These are phyloP conservation scores for Yarrowia bubula DNA, from an alignment of 805 yeast species.

Conservation along the genomic window DNA sequence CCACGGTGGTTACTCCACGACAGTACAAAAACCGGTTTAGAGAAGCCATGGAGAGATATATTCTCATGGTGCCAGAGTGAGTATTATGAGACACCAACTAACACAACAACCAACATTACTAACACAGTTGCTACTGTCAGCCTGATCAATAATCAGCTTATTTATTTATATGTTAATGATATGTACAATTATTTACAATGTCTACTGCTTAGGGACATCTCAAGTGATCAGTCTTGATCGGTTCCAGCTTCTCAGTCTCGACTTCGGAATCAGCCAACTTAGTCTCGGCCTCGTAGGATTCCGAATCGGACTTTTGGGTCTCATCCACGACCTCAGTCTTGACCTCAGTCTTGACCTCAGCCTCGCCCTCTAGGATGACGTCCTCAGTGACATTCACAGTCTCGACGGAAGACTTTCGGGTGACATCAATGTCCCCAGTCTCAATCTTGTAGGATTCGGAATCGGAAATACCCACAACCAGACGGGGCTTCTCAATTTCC, in stretches of 20 bases:
- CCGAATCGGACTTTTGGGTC: too few species aligned
- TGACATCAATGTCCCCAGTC: conserved; percentile 12
- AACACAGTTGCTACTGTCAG: conserved; percentile 26
- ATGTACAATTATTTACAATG: conserved; percentile 21
- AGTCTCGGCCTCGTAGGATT: too few species aligned
- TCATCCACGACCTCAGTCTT: too few species aligned
- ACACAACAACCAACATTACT: background rate
- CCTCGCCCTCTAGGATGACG: too few species aligned
- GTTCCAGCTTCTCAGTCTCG: too few species aligned
- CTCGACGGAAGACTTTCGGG: background rate
- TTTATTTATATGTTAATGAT: conserved; percentile 14
- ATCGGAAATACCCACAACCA: background rate
- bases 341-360: too few species aligned
- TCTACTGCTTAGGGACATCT: too few species aligned
- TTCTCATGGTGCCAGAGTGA: conserved; percentile 85
- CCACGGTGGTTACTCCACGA: conserved; percentile 95
- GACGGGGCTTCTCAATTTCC: background rate
- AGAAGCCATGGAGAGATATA: conserved; percentile 96
- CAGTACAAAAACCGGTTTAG: conserved; percentile 92
- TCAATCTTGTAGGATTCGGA: background rate
- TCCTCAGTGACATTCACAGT: too few species aligned
- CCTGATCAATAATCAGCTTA: conserved; percentile 7
- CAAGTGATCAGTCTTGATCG: too few species aligned
- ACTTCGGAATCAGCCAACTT: too few species aligned
- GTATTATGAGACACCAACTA: background rate